phyloP scores from a whole-genome alignment of 805 yeast species.

The Monosporozyma yasuniensis region DNA sequence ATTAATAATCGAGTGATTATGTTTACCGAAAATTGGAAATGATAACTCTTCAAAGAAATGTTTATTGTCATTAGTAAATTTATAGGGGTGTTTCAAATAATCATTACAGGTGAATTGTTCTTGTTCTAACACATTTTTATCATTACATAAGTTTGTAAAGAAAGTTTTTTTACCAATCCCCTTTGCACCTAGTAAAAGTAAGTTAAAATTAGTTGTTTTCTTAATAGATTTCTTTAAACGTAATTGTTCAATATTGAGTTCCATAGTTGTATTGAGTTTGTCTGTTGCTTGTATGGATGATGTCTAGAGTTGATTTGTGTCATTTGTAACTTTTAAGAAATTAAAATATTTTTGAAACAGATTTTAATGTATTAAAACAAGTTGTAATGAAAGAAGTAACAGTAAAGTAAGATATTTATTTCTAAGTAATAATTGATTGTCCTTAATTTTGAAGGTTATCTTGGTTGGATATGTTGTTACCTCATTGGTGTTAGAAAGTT shows the following conservation, averaged over 20 bases:
- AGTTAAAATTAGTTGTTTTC: constrained; percentile 52
- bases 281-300: neutral
- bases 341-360: too few relatives aligned
- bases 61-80: neutral
- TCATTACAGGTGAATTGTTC: constrained; percentile 3
- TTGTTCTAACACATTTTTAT: constrained; percentile 22
- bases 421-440: too few relatives aligned
- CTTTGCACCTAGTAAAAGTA: constrained; percentile 63
- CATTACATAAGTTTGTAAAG: constrained; percentile 50
- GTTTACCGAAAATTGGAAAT: neutral
- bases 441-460: too few relatives aligned
- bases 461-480: too few relatives aligned
- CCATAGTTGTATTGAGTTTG: neutral
- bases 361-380: too few relatives aligned
- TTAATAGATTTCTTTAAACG: constrained; percentile 55
- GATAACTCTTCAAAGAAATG: neutral
- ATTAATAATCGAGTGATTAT: neutral
- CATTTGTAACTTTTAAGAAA: neutral
- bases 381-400: too few relatives aligned
- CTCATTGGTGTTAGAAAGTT: too few relatives aligned
- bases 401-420: too few relatives aligned
- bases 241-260: constrained; percentile 30
- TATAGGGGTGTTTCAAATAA: neutral
- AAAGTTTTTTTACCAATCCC: constrained; percentile 73
- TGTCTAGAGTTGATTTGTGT: too few relatives aligned